phyloP scores from a whole-genome alignment of 2,329 filamentous ascomycete genomes.

The Aureobasidium sp. region DNA sequence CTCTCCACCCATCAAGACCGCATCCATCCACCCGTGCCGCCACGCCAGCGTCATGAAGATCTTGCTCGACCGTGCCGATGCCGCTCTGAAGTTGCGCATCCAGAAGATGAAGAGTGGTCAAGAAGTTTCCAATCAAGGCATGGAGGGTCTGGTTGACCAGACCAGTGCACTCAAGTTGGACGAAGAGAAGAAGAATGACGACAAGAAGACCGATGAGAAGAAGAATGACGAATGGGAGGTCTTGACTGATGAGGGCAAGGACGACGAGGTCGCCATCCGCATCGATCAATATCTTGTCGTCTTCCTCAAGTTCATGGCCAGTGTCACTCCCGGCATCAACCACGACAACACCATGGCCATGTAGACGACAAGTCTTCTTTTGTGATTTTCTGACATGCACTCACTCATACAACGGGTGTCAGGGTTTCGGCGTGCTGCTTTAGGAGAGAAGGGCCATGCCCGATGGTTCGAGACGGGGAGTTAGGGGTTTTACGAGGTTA shows the following conservation, averaged over 20 bases:
- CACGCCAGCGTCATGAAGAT: constrained; percentile 98
- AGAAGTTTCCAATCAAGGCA: constrained; percentile 46
- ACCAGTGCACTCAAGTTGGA: constrained; percentile 49
- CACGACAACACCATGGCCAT: constrained; percentile 97
- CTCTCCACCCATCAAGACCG: constrained; percentile 86
- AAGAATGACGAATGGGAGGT: constrained; percentile 56
- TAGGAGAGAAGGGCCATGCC: not conserved
- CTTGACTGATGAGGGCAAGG: constrained; percentile 45
- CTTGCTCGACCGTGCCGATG: constrained; percentile 87
- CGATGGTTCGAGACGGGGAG: not conserved
- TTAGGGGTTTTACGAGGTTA: not conserved
- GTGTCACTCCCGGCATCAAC: constrained; percentile 91
- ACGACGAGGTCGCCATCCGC: constrained; percentile 68
- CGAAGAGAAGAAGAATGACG: constrained; percentile 32
- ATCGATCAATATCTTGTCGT: constrained; percentile 87
- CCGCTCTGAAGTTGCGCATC: constrained; percentile 77
- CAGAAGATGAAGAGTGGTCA: constrained; percentile 61
- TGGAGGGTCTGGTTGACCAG: constrained; percentile 81
- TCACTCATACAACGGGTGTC: not conserved
- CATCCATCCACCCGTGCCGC: constrained; percentile 92
- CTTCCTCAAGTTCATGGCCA: constrained; percentile 66
- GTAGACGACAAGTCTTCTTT: constrained; percentile 33
- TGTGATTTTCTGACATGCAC: not conserved
- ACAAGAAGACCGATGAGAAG: constrained; percentile 33
- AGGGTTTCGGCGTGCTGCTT: not conserved